Evolutionary conservation across 2,329 filamentous ascomycete species (phyloP).

Genomic region (Ophiosphaerella korrae): DNA sequence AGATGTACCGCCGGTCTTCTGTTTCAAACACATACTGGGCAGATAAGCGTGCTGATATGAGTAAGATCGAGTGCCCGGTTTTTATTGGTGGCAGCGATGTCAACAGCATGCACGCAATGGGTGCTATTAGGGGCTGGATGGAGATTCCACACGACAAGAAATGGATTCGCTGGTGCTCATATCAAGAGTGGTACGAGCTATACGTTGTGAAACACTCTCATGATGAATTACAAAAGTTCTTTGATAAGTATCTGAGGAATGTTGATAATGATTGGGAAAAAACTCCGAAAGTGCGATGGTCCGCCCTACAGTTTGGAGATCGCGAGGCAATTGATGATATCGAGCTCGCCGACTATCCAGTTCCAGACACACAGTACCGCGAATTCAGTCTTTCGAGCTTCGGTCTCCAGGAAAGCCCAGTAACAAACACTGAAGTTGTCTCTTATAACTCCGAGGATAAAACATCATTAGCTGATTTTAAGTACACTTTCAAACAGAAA

Average conservation of each 20-base stretch:
- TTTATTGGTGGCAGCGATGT: conserved; percentile 25
- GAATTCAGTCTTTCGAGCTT: conserved; percentile 13
- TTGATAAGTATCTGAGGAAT: conserved; percentile 54
- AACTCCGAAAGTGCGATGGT: conserved; percentile 53
- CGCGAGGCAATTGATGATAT: conserved; percentile 22
- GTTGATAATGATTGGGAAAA: conserved; percentile 54
- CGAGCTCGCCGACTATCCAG: conserved; percentile 18
- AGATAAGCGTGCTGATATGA: conserved; percentile 27
- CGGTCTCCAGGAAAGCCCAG: conserved; percentile 5
- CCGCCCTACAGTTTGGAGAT: conserved; percentile 39
- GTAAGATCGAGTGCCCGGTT: conserved; percentile 23
- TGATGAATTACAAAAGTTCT: conserved; percentile 43
- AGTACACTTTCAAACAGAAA: conserved; percentile 38
- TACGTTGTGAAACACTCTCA: conserved; percentile 16
- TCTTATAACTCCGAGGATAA: conserved; percentile 23
- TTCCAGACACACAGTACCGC: conserved; percentile 19
- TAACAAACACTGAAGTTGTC: conserved; percentile 3
- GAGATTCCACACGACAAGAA: conserved; percentile 22
- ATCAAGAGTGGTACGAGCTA: conserved; percentile 29
- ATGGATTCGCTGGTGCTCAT: conserved; percentile 26
- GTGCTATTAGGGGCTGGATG: conserved; percentile 21
- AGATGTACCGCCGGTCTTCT: conserved; percentile 49
- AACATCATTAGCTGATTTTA: conserved; percentile 20
- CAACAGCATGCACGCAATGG: conserved; percentile 24
- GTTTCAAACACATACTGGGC: conserved; percentile 28